Conservation (phyloP, 2,329 filamentous ascomycete species). For the Monosporascus sp. region DNA sequence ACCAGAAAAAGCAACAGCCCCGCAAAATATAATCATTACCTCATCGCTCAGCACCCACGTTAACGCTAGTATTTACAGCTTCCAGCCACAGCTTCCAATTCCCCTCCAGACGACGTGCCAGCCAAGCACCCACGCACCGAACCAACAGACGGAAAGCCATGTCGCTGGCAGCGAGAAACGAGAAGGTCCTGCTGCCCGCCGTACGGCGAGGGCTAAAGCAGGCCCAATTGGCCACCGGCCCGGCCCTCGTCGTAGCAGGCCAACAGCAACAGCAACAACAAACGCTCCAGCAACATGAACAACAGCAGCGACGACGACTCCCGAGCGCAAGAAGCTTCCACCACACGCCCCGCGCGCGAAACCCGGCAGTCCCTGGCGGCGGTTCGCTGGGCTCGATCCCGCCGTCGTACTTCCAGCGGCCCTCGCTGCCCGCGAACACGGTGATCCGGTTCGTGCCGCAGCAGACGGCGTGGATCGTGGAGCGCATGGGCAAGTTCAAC, state of each 20-base stretch:
- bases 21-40: no score
- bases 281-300: neutral
- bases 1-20: no score
- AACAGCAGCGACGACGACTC: neutral
- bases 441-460: conserved; percentile 96
- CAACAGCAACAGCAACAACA: neutral
- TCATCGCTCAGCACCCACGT: no score
- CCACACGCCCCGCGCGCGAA: conserved; percentile 12
- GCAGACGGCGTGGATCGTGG: conserved; percentile 98
- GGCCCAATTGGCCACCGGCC: neutral
- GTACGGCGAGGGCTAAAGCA: neutral
- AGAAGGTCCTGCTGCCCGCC: neutral
- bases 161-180: neutral
- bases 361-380: conserved; percentile 16
- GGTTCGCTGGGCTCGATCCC: conserved; percentile 37
- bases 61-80: no score
- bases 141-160: neutral
- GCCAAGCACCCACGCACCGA: no score
- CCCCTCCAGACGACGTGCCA: no score
- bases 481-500: conserved; percentile 98
- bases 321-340: conserved; percentile 12
- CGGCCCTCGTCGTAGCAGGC: neutral
- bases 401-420: conserved; percentile 74
- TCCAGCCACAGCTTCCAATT: no score
- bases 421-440: conserved; percentile 81